Evolutionary conservation across 495 filamentous ascomycete genomes (phyloP), one percentile per base, ranked within the genome.

Genomic region (Aspergillus panamensis): DNA sequence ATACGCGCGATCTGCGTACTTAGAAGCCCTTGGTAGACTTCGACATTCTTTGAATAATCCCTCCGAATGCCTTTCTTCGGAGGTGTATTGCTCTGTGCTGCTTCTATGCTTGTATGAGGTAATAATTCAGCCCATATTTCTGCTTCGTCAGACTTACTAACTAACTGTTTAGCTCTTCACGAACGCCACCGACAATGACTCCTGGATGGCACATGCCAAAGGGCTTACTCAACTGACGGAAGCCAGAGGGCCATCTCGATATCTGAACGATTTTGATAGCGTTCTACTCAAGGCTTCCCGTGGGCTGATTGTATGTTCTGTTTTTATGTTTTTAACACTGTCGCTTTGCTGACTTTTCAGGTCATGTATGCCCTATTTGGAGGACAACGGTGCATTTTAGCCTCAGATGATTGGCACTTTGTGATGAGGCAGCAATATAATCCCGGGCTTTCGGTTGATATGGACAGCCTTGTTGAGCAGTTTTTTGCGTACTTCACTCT

Each of bases 141-240:
- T 35, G 20, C 14, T 17, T 20, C 8, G 6, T n/a, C 31, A 12
- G 17, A 13, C 19, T 55, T 10, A 8, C 35, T 3, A 29, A 19
- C 33, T 62, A 53, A 62, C 8, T 3, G 1, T 33, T n/a, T 3
- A 73, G 71, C 63, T 74, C 2, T 74, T 74, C 53, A 59, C 71
- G 14, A 66, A 74, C 43, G 60, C 58, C 2, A 51, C 67, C n/a
- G 59, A 67, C n/a, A 62, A 67, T 5, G 64, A 66, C 17, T 68
- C 68, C 5, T 74, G 71, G 71, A 74, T 74, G 69, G 69, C 68
- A 43, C 71, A 74, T 57, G 71, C 69, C n/a, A 63, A 66, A 37
- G 71, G 66, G 2, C 59, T 74, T 17, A 66, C 69, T 43, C 67
- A 70, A 42, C 39, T 74, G 35, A 62, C 66, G 12, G 58, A 64